Evolutionary conservation across 331 rosid species (phyloP).

Genomic region (Phaseolus coccineus): DNA sequence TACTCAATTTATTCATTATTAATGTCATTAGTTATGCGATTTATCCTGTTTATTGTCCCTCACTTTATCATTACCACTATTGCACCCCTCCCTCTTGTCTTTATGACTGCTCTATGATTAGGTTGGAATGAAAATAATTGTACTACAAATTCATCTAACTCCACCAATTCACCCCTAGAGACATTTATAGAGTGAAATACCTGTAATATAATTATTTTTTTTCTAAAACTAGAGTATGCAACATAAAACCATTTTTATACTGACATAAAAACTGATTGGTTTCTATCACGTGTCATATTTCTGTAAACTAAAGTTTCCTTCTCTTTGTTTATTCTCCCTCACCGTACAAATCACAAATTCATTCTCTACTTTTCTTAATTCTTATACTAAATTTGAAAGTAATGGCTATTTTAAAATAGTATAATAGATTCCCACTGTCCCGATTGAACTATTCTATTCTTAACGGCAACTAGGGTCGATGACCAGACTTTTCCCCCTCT

Average conservation of each 20-base stretch:
- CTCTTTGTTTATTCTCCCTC: too few relatives aligned
- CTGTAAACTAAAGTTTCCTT: too few relatives aligned
- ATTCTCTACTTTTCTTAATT: not conserved
- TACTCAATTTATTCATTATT: not conserved
- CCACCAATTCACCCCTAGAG: not conserved
- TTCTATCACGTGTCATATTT: too few relatives aligned
- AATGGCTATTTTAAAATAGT: not conserved
- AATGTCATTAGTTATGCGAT: conserved; percentile 25
- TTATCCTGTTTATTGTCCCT: conserved; percentile 15
- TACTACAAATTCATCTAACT: too few relatives aligned
- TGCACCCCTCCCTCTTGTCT: not conserved
- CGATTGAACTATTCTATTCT: not conserved
- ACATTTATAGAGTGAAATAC: too few relatives aligned
- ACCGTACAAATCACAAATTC: too few relatives aligned
- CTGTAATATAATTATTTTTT: too few relatives aligned
- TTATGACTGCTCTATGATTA: not conserved
- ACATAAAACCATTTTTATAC: too few relatives aligned
- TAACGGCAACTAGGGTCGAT: not conserved
- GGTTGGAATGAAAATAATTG: not conserved
- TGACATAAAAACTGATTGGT: too few relatives aligned
- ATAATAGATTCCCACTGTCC: not conserved
- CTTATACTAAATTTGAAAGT: not conserved
- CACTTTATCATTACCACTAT: not conserved
- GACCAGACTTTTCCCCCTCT: too few relatives aligned
- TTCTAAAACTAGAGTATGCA: not conserved